Evolutionary conservation across 2,329 filamentous ascomycete genomes (phyloP), one percentile per base, ranked within the genome.

Genomic region (Ceratocystis cacaofunesta): DNA sequence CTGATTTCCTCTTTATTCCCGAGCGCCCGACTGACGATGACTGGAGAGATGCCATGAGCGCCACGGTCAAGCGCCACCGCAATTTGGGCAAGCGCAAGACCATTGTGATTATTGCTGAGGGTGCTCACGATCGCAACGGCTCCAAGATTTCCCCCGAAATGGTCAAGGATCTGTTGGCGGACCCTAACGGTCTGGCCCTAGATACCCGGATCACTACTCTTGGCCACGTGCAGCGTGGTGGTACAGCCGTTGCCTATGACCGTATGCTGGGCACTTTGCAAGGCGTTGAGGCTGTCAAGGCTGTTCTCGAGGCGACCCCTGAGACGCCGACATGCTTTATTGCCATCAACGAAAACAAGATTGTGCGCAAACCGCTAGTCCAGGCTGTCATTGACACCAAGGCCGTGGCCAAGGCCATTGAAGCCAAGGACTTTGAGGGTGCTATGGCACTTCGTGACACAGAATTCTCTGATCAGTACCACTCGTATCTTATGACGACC

Each of bases 261-360:
- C 85, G 94, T 70, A 92, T 94, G 84, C 82, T 99, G 61, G 86
- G 88, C 5, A 99, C 94, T 0, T 78, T 97, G 44, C 94, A 99
- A 74, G 94, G 92, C 71, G 90, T 95, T 2, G 92, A 96, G 75
- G 92, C 92, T 28, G 92, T 97, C 72, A 90, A 89, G 71, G 92
- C 92, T 25, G 90, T 96, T 19, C 81, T 96, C 32, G 90, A 95
- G 69, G 89, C 90, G 62, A 95, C 86, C 0, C 91, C 94, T 8
- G 88, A 94, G 55, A 92, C 89, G 0, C 89, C 90, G 65, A 96
- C 91, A 61, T 92, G 91, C 66, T 92, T 99, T 72, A 97, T 99
- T 73, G 92, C 91, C 70, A 92, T 99, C 70, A 92, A 87, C 69
- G 94, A 99, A 79, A 97, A 97, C 82, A 95, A 99, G 78, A 97